These are phyloP conservation scores for Phyllachora maydis DNA, from an alignment of 2,329 filamentous ascomycete genomes.

Conservation along the genomic window DNA sequence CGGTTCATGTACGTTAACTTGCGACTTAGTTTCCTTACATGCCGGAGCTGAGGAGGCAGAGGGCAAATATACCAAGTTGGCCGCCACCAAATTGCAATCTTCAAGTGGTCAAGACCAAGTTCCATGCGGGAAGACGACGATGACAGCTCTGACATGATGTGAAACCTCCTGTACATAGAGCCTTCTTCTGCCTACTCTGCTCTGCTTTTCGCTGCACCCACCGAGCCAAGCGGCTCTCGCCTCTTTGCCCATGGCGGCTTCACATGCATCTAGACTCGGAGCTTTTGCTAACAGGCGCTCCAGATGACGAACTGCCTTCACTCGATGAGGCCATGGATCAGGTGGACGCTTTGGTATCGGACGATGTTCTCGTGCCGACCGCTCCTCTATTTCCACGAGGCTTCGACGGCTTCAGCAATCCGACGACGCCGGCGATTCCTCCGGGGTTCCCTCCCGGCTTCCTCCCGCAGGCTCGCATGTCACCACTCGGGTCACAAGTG, in stretches of 20 bases:
- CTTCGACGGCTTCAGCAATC: constrained; percentile 6
- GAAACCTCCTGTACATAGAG: constrained; percentile 19
- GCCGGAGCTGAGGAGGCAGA: constrained; percentile 12
- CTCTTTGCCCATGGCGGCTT: too few relatives aligned
- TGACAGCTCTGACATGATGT: constrained; percentile 33
- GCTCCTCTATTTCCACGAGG: constrained; percentile 11
- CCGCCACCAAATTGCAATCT: too few relatives aligned
- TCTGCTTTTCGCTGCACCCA: too few relatives aligned
- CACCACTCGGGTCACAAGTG: constrained; percentile 9
- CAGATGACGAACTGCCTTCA: constrained; percentile 42
- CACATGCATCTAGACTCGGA: constrained; percentile 3
- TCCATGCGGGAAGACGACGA: constrained; percentile 50
- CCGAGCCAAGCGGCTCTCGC: too few relatives aligned
- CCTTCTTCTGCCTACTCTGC: constrained; percentile 4
- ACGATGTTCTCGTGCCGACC: constrained; percentile 18
- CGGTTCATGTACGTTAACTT: constrained; percentile 53
- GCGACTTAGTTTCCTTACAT: constrained; percentile 11
- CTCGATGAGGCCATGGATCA: constrained; percentile 39
- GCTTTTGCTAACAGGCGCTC: constrained; percentile 18
- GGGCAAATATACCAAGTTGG: constrained; percentile 27
- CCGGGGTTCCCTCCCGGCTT: constrained; percentile 22
- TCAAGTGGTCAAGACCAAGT: too few relatives aligned
- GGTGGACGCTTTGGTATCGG: constrained; percentile 50
- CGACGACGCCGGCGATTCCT: constrained; percentile 18
- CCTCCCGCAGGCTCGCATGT: constrained; percentile 15